Evolutionary conservation across 495 filamentous ascomycete species (phyloP), one percentile per base, ranked within the genome.

Genomic region (Penicillium herquei): DNA sequence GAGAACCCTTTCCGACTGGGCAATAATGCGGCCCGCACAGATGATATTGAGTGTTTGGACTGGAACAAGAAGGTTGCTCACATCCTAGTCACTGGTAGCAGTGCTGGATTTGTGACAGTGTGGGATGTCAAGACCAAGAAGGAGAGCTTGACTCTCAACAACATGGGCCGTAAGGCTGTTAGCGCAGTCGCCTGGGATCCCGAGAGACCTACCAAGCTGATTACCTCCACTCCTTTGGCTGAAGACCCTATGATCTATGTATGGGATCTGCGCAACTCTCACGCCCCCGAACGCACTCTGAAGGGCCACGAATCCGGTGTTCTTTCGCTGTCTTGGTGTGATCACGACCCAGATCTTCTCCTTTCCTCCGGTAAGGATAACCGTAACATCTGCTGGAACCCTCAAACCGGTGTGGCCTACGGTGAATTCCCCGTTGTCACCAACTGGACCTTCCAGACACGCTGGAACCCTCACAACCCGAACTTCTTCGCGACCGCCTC

Each of bases 61-160:
- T 99, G 94, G 94, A 99, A 99, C 75, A 92, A 92, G 64, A 98
- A 96, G 77, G 92, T 97, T 39, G 80, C 92, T 17, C 92, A 99
- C 70, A 99, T 99, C 64, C 72, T 98, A 56, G 95, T 91, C 30
- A 96, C 94, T 11, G 94, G 94, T 58, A 92, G 93, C 66, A 91
- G 84, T 60, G 94, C 91, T 16, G 94, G 94, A 10, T 96, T 96
- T 64, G 92, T 98, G 30, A 97, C 94, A 10, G 92, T 99, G 3
- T 99, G 94, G 94, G 94, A 99, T 78, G 84, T 98, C 41, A 96
- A 96, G 78, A 88, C 87, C 0, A 97, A 95, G 81, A 96, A 93
- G 73, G 92, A 96, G 61, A 96, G 90, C 50, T 76, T 99, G 69
- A 96, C 92, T 2, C 75, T 99, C 53, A 98, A 96, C 75, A 97